Evolutionary conservation across 2,329 filamentous ascomycete genomes (phyloP), one percentile per base, ranked within the genome.

Genomic region (Penicillium sp.): DNA sequence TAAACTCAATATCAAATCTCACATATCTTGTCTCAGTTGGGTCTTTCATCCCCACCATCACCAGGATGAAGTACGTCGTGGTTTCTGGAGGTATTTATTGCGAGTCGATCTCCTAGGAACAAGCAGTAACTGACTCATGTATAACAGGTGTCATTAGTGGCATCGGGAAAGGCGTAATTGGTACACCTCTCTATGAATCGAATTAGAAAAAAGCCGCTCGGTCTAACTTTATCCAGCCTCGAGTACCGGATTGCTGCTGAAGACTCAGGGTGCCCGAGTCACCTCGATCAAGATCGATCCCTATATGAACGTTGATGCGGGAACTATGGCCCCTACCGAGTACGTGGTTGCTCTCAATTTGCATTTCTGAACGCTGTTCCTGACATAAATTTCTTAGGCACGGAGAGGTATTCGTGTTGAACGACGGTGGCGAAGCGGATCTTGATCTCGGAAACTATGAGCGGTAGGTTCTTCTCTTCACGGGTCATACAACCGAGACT

Each of bases 391-490:
- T 37, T 35, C 12, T 15, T 34, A 85, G 82, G 69, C 88, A 95
- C 66, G 89, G 89, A 58, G 89, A 95, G 72, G 85, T 86, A 59
- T 95, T 91, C 65, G 89, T 95, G 37, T 78, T 93, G 51, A 81
- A 87, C 61, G 87, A 93, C 63, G 87, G 87, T 55, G 85, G 85
- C 58, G 86, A 87, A 69, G 80, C 82, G 53, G 84, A 87, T 63
- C 78, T 87, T 51, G 84, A 87, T 66, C 75, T 87, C 31, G 84
- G 84, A 58, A 87, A 87, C 69, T 87, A 86, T 70, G 84, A 87
- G 68, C 78, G 84, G 51, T 53, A 45, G 13, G 42, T 46, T 38
- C 2, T 21, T 8, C 2, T 50, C 17, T 32, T 9, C 17, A 15
- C 34, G 22, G 4, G 6, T 21, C 7, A 15, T 6, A 17, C 4